Conservation (phyloP, 1,284 basidiomycete species). For the Trichosporon faecale region DNA sequence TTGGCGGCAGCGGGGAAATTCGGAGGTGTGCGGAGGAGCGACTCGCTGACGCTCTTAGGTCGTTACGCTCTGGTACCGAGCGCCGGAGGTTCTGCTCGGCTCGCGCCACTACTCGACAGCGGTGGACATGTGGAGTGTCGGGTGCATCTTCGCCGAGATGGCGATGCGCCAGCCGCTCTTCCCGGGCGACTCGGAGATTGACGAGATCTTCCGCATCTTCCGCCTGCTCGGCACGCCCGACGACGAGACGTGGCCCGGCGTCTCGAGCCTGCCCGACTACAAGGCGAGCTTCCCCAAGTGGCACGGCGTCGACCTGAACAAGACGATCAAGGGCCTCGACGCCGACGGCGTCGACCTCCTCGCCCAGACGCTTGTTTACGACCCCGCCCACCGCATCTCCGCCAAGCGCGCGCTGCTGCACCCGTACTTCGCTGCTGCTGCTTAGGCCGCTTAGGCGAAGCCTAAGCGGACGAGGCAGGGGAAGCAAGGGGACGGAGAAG, state of each 20-base stretch:
- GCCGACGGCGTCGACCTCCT: conserved; percentile 73
- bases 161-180: conserved; percentile 74
- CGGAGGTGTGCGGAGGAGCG: background rate
- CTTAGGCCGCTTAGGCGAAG: background rate
- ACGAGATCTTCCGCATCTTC: conserved; percentile 99
- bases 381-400: conserved; percentile 92
- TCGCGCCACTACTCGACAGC: conserved; percentile 97
- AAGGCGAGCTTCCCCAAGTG: conserved; percentile 96
- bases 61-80: conserved; percentile 98
- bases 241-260: conserved; percentile 88
- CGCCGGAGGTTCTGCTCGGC: conserved; percentile 94
- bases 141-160: conserved; percentile 99
- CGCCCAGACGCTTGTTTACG: conserved; percentile 80
- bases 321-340: conserved; percentile 67
- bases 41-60: conserved; percentile 58
- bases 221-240: conserved; percentile 91
- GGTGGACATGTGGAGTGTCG: conserved; percentile 99
- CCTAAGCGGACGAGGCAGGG: too few species aligned
- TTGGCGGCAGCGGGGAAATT: background rate
- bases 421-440: conserved; percentile 63
- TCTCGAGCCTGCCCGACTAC: conserved; percentile 87
- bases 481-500: too few species aligned
- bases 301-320: conserved; percentile 62
- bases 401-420: conserved; percentile 82
- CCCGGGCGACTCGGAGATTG: conserved; percentile 98